Evolutionary conservation across 2,329 filamentous ascomycete species (phyloP), one percentile per base, ranked within the genome.

Genomic region (Monosporascus sp.): DNA sequence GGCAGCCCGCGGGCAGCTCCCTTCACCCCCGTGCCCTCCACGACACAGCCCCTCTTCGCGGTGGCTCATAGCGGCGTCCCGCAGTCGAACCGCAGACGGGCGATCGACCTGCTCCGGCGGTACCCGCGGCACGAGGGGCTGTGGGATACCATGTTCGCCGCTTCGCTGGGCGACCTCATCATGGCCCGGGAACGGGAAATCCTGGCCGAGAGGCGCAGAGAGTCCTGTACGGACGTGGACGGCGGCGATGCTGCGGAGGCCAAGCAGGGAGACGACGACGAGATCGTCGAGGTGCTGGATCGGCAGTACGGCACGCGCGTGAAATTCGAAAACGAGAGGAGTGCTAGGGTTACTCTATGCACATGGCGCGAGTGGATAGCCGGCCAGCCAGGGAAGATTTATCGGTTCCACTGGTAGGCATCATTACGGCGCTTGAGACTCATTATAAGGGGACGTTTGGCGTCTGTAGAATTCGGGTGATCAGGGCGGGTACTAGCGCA

Each of bases 21-120:
- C 20, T n/a, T 14, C 31, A 38, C 4, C 48, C 52, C 9, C 18
- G 15, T n/a, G 22, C 52, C 15, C 31, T 50, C 24, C 8, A 45
- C 44, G 18, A 50, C 43, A 4, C 43, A 46, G 35, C 44, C 55
- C 43, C 38, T 59, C 4, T 43, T 49, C 17, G 39, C 48, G 18
- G 53, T 56, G n/a, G 58, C 52, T 0, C 47, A 54, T 35, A 39
- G 31, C 25, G 56, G 52, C 11, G 20, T 38, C 25, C 31, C 46
- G 37, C 38, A 55, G 9, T 39, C 18, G 3, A 38, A 46, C 15
- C 55, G 57, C 18, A 37, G 47, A 24, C 47, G 47, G 5, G 57
- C 55, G 14, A 31, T 55, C 14, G 38, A 31, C 11, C 47, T 58
- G 7, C 48, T 60, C 39, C 47, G 54, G 1, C 20, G 37, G 11